Evolutionary conservation across 176 grass and related monocot species (phyloP), one percentile per base, ranked within the genome.

Genomic region (Aegilops tauschii): DNA sequence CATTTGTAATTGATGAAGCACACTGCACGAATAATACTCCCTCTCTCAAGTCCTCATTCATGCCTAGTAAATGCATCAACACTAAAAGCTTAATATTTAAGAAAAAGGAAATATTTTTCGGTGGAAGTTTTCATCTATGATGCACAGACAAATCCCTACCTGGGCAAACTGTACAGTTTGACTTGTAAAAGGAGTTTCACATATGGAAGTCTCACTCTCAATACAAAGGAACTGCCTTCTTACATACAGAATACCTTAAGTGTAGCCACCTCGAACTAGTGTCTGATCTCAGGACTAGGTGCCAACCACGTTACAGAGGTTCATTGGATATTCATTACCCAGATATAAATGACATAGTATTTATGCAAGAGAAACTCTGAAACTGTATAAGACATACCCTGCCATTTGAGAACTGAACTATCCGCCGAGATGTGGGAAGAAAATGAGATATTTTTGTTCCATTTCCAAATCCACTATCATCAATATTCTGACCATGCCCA

Each of bases 381-480:
- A 74, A 34, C 49, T 59, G 29, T 50, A 30, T 12, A 80, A 84
- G 20, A 21, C 18, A 71, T 95, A 99, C 94, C 94, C 86, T 90
- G 71, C 97, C 90, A 85, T 94, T 99, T 45, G 94, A 96, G 87
- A 99, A 99, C 70, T 99, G 97, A 74, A 99, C 97, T 85, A 98
- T 93, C 82, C 94, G 77, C 69, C 90, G 91, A 85, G 94, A 99
- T 78, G 97, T 99, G 28, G 97, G 94, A 82, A 93, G 84, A 73
- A 91, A 98, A 88, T 96, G 91, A 69, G 92, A 96, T 85, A 98
- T 93, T 71, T 84, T 91, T 82, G 94, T 96, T 89, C 89, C 65
- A 75, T 63, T 88, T 84, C 84, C 83, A 86, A 62, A 89, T 65
- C 83, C 89, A 86, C 79, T 61, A 39, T 87, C 83, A 82, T 98